Evolutionary conservation across 2,329 filamentous ascomycete genomes (phyloP), one percentile per base, ranked within the genome.

Genomic region (Parastagonospora nodorum): DNA sequence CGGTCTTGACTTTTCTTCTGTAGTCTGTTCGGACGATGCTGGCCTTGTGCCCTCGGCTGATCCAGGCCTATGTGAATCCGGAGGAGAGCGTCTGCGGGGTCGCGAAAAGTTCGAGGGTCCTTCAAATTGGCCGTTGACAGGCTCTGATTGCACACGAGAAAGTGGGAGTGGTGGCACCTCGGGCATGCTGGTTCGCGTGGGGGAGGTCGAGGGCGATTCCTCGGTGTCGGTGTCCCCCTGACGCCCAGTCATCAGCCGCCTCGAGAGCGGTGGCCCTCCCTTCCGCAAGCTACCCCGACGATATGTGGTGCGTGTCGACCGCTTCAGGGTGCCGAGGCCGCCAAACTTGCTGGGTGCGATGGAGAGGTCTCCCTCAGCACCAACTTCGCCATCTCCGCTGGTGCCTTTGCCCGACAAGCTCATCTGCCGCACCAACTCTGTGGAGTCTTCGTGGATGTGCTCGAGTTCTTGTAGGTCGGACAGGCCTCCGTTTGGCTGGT

Each of bases 231-330:
- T 80, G 14, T 88, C 87, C n/a, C 80, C 77, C 19, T 84, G 82
- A 50, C 84, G 84, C 3, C 19, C 19, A 37, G 84, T 82, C 4
- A 80, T 80, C 38, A 85, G 55, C 33, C 93, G 84, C 72, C 90
- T 90, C 1, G 90, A 88, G 60, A 91, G 88, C 0, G 88, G 85
- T 3, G 85, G 79, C 46, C 89, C 84, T 53, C 94, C 89, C 19
- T 89, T 90, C 43, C 89, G 87, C 55, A 96, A 74, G 76, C 92
- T 97, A 30, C 92, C 92, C 50, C 90, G 90, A 64, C 92, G 82
- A 72, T 97, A 97, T 24, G 90, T 93, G 5, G 94, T 99, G 47
- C 90, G 84, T 15, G 92, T 99, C 10, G 94, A 97, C 55, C 94
- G 85, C 62, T 94, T 88, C 42, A 99, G 77, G 29, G 90, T 90